A percentile compares a stretch with the other conserved stretches of the same genome.
Conservation (phyloP, 495 filamentous ascomycete genomes). For the Cladorrhinum samala region DNA sequence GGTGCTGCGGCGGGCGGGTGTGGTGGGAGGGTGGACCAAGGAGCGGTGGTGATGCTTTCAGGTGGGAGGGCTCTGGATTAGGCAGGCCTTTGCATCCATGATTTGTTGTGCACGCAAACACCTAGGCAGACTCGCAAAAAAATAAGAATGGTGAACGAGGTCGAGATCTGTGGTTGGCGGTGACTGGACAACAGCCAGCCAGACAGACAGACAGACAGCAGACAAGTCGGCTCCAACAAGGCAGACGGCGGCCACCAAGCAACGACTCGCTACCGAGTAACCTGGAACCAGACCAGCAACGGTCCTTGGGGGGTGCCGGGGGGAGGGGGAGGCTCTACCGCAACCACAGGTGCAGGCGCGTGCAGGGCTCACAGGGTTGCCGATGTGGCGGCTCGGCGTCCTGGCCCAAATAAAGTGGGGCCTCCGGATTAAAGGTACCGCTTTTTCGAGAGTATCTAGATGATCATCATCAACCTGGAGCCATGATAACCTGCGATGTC, state of each 20-base stretch:
- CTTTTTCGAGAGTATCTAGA: no score
- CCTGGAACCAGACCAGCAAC: not conserved
- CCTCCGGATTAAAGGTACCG: no score
- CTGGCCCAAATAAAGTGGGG: not conserved
- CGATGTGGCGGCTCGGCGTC: not conserved
- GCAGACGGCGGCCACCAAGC: no score
- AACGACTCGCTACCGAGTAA: not conserved
- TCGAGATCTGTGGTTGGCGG: conserved; percentile 23
- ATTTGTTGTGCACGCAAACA: conserved; percentile 10
- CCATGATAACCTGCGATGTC: no score
- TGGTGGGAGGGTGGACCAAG: conserved; percentile 1
- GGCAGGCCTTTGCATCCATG: conserved; percentile 26
- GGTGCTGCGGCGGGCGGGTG: no score
- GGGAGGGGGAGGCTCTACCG: not conserved
- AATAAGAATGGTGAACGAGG: conserved; percentile 6
- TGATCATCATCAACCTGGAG: no score
- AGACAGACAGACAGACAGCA: no score
- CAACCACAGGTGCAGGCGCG: not conserved
- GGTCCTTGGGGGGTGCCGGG: not conserved
- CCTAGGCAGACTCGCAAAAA: conserved; percentile 1
- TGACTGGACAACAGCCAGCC: no score
- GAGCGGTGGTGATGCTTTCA: not conserved
- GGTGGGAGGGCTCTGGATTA: conserved; percentile 10
- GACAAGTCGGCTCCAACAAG: conserved; percentile 13
- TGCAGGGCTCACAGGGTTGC: not conserved